These are phyloP conservation scores for Zasmidium cellare DNA, from an alignment of 2,329 filamentous ascomycete species.

Conservation along the genomic window DNA sequence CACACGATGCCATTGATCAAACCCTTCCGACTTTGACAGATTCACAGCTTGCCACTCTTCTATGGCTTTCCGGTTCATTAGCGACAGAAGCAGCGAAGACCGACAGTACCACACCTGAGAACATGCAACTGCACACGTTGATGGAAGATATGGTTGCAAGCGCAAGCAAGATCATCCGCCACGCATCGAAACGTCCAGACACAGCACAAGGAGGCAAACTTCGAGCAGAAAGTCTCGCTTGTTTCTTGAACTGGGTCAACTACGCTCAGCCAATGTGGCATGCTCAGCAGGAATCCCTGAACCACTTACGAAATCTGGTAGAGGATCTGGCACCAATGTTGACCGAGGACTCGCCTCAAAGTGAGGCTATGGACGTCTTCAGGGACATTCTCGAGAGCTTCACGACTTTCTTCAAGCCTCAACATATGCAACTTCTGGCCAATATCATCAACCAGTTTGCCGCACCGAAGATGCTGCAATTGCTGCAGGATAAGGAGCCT, in stretches of 20 bases:
- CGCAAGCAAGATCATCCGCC: conserved; percentile 48
- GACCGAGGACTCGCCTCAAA: conserved; percentile 57
- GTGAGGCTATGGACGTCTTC: conserved; percentile 63
- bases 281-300: conserved; percentile 55
- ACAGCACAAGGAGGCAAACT: conserved; percentile 7
- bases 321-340: conserved; percentile 63
- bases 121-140: conserved; percentile 35
- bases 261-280: conserved; percentile 68
- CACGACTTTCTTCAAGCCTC: conserved; percentile 60
- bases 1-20: conserved; percentile 45
- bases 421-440: conserved; percentile 60
- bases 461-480: conserved; percentile 50
- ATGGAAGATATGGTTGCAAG: conserved; percentile 55
- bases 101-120: conserved; percentile 42
- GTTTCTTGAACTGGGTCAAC: conserved; percentile 63
- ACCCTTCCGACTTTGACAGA: conserved; percentile 50
- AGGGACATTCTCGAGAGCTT: conserved; percentile 65
- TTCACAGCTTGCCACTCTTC: conserved; percentile 55
- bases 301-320: conserved; percentile 61
- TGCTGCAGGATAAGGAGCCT: conserved; percentile 60
- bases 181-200: conserved; percentile 13
- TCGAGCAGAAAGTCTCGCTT: conserved; percentile 32
- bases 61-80: conserved; percentile 66
- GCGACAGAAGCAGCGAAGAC: conserved; percentile 69
- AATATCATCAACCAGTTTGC: conserved; percentile 58